Conservation (phyloP, 2,329 filamentous ascomycete genomes). For the Ceratocystis papillata region DNA sequence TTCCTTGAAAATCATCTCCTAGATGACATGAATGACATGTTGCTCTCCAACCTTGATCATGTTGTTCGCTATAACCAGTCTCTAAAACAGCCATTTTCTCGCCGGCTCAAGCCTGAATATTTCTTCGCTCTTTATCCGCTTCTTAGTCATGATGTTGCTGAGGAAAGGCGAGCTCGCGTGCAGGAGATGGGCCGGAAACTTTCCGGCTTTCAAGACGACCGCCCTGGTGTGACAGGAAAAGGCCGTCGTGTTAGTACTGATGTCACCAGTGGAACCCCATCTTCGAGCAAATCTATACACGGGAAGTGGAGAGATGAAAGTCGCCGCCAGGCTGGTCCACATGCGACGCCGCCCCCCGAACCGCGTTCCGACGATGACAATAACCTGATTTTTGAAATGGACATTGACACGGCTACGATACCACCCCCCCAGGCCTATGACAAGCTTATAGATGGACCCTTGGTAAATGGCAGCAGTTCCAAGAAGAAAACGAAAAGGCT, state of each 20-base stretch:
- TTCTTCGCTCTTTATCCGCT: conserved; percentile 48
- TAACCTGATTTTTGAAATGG: conserved; percentile 23
- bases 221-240: conserved; percentile 35
- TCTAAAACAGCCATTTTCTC: conserved; percentile 62
- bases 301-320: conserved; percentile 34
- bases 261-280: conserved; percentile 23
- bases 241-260: conserved; percentile 26
- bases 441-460: neutral
- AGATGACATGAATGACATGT: conserved; percentile 71
- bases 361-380: conserved; percentile 9
- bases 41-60: conserved; percentile 69
- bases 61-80: conserved; percentile 75
- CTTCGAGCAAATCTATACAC: conserved; percentile 37
- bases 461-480: neutral
- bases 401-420: conserved; percentile 15
- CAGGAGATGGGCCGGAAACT: conserved; percentile 64
- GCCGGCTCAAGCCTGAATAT: conserved; percentile 59
- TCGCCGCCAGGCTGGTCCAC: neutral
- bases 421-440: neutral
- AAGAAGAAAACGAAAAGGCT: conserved; percentile 12
- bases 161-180: conserved; percentile 58
- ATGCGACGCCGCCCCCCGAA: neutral
- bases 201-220: conserved; percentile 43
- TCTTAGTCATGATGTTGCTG: conserved; percentile 53
- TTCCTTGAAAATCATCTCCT: conserved; percentile 86